These are phyloP conservation scores for Cercospora berteroae DNA, from an alignment of 2,329 filamentous ascomycete genomes.

Conservation along the genomic window DNA sequence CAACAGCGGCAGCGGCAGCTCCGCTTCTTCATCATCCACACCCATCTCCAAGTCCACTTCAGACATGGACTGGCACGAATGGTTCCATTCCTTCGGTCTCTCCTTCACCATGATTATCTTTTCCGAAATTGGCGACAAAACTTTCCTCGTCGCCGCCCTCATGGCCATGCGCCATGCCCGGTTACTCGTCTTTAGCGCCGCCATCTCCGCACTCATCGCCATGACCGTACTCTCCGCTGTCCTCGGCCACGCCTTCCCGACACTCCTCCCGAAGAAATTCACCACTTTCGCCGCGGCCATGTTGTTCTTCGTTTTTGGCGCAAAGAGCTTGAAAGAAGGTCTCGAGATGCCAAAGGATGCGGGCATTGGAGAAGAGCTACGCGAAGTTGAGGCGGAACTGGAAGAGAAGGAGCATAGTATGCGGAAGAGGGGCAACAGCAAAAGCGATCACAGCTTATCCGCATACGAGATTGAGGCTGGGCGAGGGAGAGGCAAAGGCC, in stretches of 20 bases:
- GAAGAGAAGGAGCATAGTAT: constrained; percentile 81
- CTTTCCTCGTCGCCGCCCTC: constrained; percentile 90
- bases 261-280: constrained; percentile 83
- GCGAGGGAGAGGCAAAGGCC: constrained; percentile 24
- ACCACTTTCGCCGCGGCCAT: constrained; percentile 83
- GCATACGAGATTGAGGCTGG: constrained; percentile 54
- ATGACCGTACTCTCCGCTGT: constrained; percentile 96
- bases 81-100: constrained; percentile 79
- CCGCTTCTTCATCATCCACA: neutral
- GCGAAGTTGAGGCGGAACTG: constrained; percentile 90
- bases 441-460: constrained; percentile 59
- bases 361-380: constrained; percentile 94
- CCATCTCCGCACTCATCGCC: constrained; percentile 80
- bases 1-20: constrained; percentile 31
- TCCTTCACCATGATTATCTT: constrained; percentile 97
- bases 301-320: constrained; percentile 87
- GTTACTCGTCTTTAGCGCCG: constrained; percentile 88
- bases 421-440: constrained; percentile 61
- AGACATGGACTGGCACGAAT: constrained; percentile 35
- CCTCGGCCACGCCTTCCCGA: constrained; percentile 86
- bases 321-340: constrained; percentile 79
- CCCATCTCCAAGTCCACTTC: constrained; percentile 15
- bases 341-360: constrained; percentile 85
- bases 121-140: constrained; percentile 97
- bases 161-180: constrained; percentile 99